Conservation (phyloP, 2,329 filamentous ascomycete genomes). For the Alternaria burnsii region DNA sequence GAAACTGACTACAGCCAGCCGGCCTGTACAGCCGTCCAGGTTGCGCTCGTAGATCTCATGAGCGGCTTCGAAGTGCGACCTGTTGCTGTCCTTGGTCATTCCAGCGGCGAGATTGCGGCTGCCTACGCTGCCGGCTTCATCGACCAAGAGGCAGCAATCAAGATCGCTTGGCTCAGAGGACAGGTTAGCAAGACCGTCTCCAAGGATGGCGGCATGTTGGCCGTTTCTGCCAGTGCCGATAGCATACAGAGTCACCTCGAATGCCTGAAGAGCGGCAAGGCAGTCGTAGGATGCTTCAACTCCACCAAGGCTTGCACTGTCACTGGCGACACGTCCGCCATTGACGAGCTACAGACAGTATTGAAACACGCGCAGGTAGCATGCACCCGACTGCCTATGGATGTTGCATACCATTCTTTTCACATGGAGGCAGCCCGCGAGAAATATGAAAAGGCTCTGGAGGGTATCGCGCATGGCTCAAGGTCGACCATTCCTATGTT, state of each 20-base stretch:
- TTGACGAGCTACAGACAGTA: conserved; percentile 39
- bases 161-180: conserved; percentile 11
- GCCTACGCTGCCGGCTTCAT: conserved; percentile 22
- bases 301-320: conserved; percentile 54
- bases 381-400: conserved; percentile 11
- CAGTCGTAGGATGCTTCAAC: conserved; percentile 45
- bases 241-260: not conserved
- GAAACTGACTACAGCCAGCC: conserved; percentile 26
- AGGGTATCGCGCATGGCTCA: not conserved
- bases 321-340: conserved; percentile 54
- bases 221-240: conserved; percentile 3
- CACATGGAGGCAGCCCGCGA: conserved; percentile 46
- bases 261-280: conserved; percentile 3
- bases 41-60: conserved; percentile 30
- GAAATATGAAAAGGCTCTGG: conserved; percentile 6
- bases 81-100: conserved; percentile 28
- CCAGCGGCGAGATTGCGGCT: conserved; percentile 34
- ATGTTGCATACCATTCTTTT: conserved; percentile 53
- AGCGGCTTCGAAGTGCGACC: conserved; percentile 16
- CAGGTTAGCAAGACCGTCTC: conserved; percentile 10
- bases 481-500: conserved; percentile 12
- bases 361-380: conserved; percentile 9
- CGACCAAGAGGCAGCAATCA: conserved; percentile 11
- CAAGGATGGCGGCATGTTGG: conserved; percentile 14
- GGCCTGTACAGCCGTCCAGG: conserved; percentile 28